phyloP scores from a whole-genome alignment of 1,139 yeast species.

The Diutina catenulata region DNA sequence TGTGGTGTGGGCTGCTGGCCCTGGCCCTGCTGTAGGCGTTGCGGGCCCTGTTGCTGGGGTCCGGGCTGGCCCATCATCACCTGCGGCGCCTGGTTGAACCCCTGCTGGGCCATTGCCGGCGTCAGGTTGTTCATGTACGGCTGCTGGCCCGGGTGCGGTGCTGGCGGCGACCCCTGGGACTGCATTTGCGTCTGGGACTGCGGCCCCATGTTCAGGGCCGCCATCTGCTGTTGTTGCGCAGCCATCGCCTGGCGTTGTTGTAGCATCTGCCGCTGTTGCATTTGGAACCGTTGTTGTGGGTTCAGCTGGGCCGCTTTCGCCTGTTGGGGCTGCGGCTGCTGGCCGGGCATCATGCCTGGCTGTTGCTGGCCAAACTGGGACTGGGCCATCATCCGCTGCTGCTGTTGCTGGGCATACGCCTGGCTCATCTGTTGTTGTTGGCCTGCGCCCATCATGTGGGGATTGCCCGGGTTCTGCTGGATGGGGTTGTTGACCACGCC shows the following conservation, averaged over 20 bases:
- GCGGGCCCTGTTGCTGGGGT: no score
- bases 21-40: no score
- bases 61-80: not conserved
- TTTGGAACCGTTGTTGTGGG: constrained; percentile 1
- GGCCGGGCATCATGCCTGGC: constrained; percentile 6
- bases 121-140: no score
- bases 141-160: no score
- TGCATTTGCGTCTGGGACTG: not conserved
- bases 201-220: no score
- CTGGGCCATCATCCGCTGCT: constrained; percentile 8
- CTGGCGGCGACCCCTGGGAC: not conserved
- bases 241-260: constrained; percentile 9
- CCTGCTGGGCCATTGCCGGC: no score
- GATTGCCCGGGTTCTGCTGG: no score
- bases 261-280: constrained; percentile 6
- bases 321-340: not conserved
- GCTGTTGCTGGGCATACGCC: constrained; percentile 8
- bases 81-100: constrained; percentile 7
- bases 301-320: constrained; percentile 2
- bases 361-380: constrained; percentile 7
- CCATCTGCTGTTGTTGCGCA: constrained; percentile 14
- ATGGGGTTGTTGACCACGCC: constrained; percentile 5
- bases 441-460: constrained; percentile 4
- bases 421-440: constrained; percentile 8
- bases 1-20: not conserved